Evolutionary conservation across 2,329 filamentous ascomycete genomes (phyloP).

Genomic region (Aspergillus amoenus): DNA sequence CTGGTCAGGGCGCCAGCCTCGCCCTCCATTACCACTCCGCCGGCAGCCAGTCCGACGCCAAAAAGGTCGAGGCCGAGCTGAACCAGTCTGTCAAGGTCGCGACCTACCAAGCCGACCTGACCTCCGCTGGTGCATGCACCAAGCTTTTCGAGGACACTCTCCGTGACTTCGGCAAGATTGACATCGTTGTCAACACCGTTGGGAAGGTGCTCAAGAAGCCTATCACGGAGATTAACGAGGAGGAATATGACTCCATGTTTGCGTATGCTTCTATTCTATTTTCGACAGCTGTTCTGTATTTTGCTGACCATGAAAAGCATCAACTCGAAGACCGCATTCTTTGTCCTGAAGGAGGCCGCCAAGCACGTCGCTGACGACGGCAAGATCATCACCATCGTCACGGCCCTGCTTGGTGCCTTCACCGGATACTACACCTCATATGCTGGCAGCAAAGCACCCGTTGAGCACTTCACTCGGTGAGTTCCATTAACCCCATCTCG

Average conservation of each 20-base stretch:
- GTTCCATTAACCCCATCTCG: conserved; percentile 6
- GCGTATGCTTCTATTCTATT: conserved; percentile 31
- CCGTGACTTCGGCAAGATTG: conserved; percentile 46
- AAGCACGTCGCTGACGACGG: conserved; percentile 46
- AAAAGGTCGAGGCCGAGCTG: conserved; percentile 40
- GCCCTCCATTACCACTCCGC: conserved; percentile 46
- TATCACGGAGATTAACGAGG: conserved; percentile 45
- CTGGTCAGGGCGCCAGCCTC: conserved; percentile 35
- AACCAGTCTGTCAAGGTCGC: conserved; percentile 32
- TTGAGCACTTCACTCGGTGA: conserved; percentile 59
- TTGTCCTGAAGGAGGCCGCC: conserved; percentile 47
- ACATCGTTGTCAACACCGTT: conserved; percentile 53
- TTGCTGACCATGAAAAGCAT: conserved; percentile 24
- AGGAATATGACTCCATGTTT: conserved; percentile 51
- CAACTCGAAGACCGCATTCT: conserved; percentile 50
- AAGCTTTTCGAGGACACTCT: conserved; percentile 43
- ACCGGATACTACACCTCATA: conserved; percentile 49
- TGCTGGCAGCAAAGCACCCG: conserved; percentile 56
- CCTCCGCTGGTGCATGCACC: conserved; percentile 40
- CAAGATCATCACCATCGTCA: conserved; percentile 50
- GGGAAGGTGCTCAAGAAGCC: conserved; percentile 53
- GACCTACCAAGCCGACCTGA: conserved; percentile 48
- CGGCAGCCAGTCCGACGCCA: conserved; percentile 38
- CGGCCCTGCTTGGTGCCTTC: conserved; percentile 48
- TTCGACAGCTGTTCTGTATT: background rate